Percentiles rank a stretch among this genome's conserved stretches.
Conservation (phyloP, 2,329 filamentous ascomycete genomes). For the Hymenoscyphus fraxineus region DNA sequence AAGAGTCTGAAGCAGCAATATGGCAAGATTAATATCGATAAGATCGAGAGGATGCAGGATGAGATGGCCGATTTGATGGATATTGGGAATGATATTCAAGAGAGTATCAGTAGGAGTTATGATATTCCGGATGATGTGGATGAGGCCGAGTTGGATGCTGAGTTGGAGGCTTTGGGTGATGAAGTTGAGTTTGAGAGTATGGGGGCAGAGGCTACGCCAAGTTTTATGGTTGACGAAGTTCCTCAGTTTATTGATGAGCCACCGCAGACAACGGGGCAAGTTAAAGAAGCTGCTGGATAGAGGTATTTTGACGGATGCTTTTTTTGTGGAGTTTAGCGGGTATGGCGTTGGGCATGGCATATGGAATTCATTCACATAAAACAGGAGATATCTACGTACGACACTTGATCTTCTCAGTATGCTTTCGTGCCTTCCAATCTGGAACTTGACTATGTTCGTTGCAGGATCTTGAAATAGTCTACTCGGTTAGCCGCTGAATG, state of each 20-base stretch:
- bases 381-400: background rate
- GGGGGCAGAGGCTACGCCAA: constrained; percentile 58
- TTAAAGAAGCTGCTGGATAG: constrained; percentile 72
- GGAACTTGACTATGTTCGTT: background rate
- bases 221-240: constrained; percentile 84
- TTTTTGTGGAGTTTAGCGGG: background rate
- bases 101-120: constrained; percentile 85
- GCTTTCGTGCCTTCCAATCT: background rate
- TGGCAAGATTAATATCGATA: constrained; percentile 94
- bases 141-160: constrained; percentile 92
- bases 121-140: constrained; percentile 96
- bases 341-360: background rate
- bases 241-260: constrained; percentile 93
- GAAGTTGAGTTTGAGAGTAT: constrained; percentile 83
- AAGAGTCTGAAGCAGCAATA: constrained; percentile 92
- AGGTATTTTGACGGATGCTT: background rate
- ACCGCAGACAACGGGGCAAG: constrained; percentile 66
- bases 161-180: constrained; percentile 89
- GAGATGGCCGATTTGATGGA: constrained; percentile 99
- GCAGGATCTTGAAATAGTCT: too few relatives aligned
- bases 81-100: constrained; percentile 96
- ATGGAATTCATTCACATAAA: background rate
- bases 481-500: too few relatives aligned
- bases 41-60: constrained; percentile 96
- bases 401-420: background rate